Evolutionary conservation across 2,329 filamentous ascomycete genomes (phyloP).

Genomic region (Aspergillus floridensis): DNA sequence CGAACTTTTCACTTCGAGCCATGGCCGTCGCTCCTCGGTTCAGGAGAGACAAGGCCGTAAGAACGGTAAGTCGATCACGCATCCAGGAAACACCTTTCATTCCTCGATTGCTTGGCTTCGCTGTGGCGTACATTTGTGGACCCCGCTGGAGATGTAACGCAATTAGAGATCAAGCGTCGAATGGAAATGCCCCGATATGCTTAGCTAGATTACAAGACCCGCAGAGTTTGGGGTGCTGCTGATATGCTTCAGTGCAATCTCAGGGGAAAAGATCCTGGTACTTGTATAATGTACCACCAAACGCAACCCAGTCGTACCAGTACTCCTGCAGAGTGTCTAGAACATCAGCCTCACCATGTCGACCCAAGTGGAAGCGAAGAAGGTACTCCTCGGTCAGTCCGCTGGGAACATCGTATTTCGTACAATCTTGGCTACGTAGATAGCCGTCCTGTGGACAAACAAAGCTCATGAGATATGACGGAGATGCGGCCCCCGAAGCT

Average conservation of each 20-base stretch:
- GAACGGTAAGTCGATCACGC: constrained; percentile 35
- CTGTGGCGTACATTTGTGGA: constrained; percentile 34
- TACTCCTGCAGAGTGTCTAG: constrained; percentile 47
- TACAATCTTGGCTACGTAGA: constrained; percentile 21
- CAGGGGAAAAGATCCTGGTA: constrained; percentile 48
- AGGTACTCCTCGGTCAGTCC: constrained; percentile 48
- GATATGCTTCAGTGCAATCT: constrained; percentile 50
- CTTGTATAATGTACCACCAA: constrained; percentile 39
- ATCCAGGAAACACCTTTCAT: constrained; percentile 27
- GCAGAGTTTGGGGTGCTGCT: constrained; percentile 37
- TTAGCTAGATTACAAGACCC: constrained; percentile 45
- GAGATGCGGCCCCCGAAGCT: constrained; percentile 6
- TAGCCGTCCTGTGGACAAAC: constrained; percentile 32
- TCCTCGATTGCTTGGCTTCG: background rate
- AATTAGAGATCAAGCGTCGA: constrained; percentile 46
- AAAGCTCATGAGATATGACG: constrained; percentile 44
- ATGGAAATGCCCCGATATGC: constrained; percentile 48
- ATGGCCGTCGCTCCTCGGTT: constrained; percentile 37
- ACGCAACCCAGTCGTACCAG: constrained; percentile 48
- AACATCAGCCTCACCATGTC: constrained; percentile 44
- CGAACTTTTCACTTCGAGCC: constrained; percentile 29
- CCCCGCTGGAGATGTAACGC: constrained; percentile 41
- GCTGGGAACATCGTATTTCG: constrained; percentile 40
- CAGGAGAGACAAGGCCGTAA: constrained; percentile 34
- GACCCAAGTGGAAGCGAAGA: constrained; percentile 39